These are phyloP conservation scores for Ajuga reptans DNA, from an alignment of 305 asterid genomes.

Conservation along the genomic window DNA sequence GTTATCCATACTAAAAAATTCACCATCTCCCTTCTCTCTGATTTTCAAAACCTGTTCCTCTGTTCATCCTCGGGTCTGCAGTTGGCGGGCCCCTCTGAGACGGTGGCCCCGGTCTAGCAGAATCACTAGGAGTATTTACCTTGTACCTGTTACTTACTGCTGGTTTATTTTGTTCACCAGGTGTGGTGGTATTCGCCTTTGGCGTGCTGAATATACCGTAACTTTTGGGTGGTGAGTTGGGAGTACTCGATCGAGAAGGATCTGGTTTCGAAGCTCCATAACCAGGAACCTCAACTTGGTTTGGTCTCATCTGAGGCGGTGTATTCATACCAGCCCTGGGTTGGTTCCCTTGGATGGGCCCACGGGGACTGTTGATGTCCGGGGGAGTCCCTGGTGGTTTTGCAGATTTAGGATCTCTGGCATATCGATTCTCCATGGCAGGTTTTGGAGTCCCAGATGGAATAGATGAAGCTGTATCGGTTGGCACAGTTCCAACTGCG, in stretches of 20 bases:
- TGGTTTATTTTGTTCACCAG: conserved; percentile 23
- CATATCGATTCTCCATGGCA: conserved; percentile 20
- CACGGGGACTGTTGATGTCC: neutral
- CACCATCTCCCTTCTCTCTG: conserved; percentile 22
- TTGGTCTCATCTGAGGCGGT: conserved; percentile 25
- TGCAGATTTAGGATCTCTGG: conserved; percentile 27
- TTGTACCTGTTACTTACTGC: conserved; percentile 47
- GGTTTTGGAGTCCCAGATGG: conserved; percentile 21
- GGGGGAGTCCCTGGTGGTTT: conserved; percentile 19
- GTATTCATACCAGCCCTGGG: conserved; percentile 20
- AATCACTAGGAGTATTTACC: conserved; percentile 33
- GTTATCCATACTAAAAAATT: conserved; percentile 10
- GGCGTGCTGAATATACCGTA: conserved; percentile 43
- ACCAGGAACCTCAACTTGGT: conserved; percentile 14
- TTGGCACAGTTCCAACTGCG: conserved; percentile 16
- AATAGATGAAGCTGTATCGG: neutral
- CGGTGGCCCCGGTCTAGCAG: conserved; percentile 23
- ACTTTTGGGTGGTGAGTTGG: conserved; percentile 36
- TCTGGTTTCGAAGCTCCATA: conserved; percentile 23
- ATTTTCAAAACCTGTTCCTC: conserved; percentile 21
- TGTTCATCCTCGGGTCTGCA: conserved; percentile 24
- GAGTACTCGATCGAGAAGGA: conserved; percentile 22
- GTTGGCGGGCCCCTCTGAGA: conserved; percentile 6
- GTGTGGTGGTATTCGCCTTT: conserved; percentile 15
- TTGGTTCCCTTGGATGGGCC: conserved; percentile 24